Evolutionary conservation across 2,329 filamentous ascomycete genomes (phyloP).

Genomic region (Xylaria sp.): DNA sequence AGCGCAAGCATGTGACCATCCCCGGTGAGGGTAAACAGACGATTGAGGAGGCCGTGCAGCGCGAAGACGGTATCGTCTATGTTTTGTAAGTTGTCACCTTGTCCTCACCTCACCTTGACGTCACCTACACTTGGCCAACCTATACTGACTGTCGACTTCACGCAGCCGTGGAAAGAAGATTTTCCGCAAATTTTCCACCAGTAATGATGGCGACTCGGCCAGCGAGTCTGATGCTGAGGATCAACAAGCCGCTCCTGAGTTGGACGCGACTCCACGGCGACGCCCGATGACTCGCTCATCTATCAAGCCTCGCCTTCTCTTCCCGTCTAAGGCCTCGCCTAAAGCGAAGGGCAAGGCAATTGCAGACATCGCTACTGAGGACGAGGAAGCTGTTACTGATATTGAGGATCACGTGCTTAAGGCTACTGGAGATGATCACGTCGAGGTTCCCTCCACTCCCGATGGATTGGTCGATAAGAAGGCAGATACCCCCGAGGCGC

Average conservation of each 20-base stretch:
- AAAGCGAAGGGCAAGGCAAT: conserved; percentile 51
- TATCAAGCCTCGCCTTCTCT: conserved; percentile 73
- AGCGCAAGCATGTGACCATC: conserved; percentile 56
- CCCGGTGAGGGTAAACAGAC: conserved; percentile 60
- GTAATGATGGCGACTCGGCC: conserved; percentile 40
- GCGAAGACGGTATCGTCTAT: conserved; percentile 74
- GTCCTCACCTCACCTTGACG: conserved; percentile 9
- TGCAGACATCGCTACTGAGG: conserved; percentile 46
- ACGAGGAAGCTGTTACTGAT: conserved; percentile 63
- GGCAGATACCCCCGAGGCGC: conserved; percentile 56
- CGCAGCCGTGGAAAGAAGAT: conserved; percentile 76
- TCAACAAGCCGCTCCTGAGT: conserved; percentile 32
- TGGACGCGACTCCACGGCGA: conserved; percentile 39
- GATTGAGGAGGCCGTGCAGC: conserved; percentile 64
- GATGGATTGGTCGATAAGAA: conserved; percentile 40
- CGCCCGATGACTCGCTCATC: conserved; percentile 64
- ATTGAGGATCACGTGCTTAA: conserved; percentile 54
- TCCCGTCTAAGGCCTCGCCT: conserved; percentile 59
- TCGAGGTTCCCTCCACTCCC: conserved; percentile 43
- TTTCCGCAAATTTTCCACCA: conserved; percentile 67
- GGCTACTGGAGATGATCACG: conserved; percentile 40
- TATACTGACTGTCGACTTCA: conserved; percentile 18
- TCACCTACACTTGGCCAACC: conserved; percentile 25
- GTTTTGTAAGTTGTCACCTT: conserved; percentile 66
- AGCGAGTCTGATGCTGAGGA: conserved; percentile 39